Base-by-base conservation (phyloP, 2,329 filamentous ascomycete species). In the Tolypocladium paradoxum region DNA sequence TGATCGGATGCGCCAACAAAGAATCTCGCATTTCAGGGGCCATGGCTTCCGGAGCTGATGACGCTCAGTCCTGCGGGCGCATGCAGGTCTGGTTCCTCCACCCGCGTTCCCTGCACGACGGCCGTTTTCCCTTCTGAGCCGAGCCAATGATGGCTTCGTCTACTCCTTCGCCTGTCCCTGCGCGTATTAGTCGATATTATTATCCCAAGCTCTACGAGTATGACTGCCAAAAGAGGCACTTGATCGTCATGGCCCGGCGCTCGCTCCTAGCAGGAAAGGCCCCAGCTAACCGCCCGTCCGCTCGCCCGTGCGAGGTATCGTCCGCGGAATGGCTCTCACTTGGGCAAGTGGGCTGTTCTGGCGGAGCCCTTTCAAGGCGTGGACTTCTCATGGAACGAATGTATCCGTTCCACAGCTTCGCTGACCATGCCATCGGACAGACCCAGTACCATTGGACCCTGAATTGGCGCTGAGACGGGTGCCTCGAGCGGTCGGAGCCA, bases 361-460 rank as follows among this genome's bases (percentile, higher is more conserved):
- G 43, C 29, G 43, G 43, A 14, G 27, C 18, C 18, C 18, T 27
- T n/a, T 18, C 14, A 33, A 20, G 46, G 36, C 49, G 36, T 29
- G 38, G 51, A 52, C 36, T 48, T 49, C 52, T 48, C 27, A 55
- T 54, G 49, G 56, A 58, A 58, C 51, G 47, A 55, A 56, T 55
- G 56, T 54, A 50, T 49, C 35, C 37, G 34, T 53, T 55, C 55
- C 50, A 55, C 24, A 49, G 48, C 48, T 48, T 52, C 27, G 49
- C 36, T 50, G 33, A 31, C 48, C 12, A 47, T 33, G 43, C 27
- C 31, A 4, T 31, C 24, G 24, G 51, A 50, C 49, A 27, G 49
- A 43, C 24, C 38, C 38, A 16, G 38, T 22, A 24, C 27, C 6
- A 14, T 29, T 45, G 40, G 43, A 46, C 43, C 43, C 43, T 46